Base-by-base conservation (phyloP, 1,139 yeast genomes). In the Pichia terricola region DNA sequence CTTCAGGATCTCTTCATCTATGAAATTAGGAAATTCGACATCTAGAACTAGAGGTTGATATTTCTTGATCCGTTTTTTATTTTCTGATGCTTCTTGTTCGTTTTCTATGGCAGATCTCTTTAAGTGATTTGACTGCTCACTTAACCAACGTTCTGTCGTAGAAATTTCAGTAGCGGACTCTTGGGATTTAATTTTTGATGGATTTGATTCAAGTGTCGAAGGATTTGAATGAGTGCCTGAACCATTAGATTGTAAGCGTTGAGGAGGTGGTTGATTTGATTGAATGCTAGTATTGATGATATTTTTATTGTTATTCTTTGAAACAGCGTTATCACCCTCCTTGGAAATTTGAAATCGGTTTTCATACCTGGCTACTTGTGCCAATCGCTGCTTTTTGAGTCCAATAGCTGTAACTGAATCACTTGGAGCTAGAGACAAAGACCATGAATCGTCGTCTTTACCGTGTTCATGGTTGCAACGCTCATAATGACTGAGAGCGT, bases 1-100 rank as follows among this genome's bases (percentile, higher is more conserved):
- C 11, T 46, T 54, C 8, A 69, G 50, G 11, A 57, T 62, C 16
- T 54, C 52, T 34, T 60, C 60, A 1, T 60, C 50, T 5, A 63
- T 35, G 44, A 39, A 46, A n/a, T 9, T 40, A 25, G 45, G 46
- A 28, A 27, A 33, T 38, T 38, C 35, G 4, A 42, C n/a, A 36
- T 44, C 34, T 22, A 46, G 30, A 28, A 40, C 31, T n/a, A 42
- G 27, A 11, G 43, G 42, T n/a, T 37, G 31, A 26, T 35, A 36
- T 26, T 32, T 36, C 11, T 42, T 39, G n/a, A 42, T 37, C 31
- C 34, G 26, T n/a, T 40, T 39, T 26, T n/a, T 5, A 7, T 26
- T 28, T 9, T 35, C 28, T 9, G 26, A 26, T 26, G 32, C 11
- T 34, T 40, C 42, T 9, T 30, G 30, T 9, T 16, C 25, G 5